phyloP scores from a whole-genome alignment of 2,329 filamentous ascomycete species.

The Aspergillus ustus region DNA sequence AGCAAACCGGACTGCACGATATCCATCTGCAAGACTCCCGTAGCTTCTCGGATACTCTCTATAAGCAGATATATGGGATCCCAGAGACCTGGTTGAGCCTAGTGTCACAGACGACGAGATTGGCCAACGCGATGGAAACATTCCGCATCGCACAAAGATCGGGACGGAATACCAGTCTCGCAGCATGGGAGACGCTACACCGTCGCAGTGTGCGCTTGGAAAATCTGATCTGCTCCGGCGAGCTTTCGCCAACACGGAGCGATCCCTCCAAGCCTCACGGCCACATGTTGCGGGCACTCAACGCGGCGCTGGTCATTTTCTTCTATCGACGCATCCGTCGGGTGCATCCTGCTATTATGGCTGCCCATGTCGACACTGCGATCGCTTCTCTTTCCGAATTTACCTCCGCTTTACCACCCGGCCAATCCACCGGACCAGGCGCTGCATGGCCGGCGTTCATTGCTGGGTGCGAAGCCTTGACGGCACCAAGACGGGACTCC shows the following conservation, averaged over 20 bases:
- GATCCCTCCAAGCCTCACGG: slow-evolving; percentile 27
- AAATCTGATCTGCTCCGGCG: slow-evolving; percentile 41
- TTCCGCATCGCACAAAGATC: slow-evolving; percentile 27
- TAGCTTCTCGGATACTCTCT: slow-evolving; percentile 40
- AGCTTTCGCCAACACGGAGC: slow-evolving; percentile 22
- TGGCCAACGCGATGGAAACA: slow-evolving; percentile 45
- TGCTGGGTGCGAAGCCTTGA: slow-evolving; percentile 46
- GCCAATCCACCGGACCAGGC: slow-evolving; percentile 27
- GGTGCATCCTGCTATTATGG: slow-evolving; percentile 44
- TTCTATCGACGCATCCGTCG: slow-evolving; percentile 49
- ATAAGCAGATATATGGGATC: slow-evolving; percentile 49
- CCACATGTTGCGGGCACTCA: slow-evolving; percentile 46
- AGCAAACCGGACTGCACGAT: slow-evolving; percentile 37
- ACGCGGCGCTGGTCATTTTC: slow-evolving; percentile 46
- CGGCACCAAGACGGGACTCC: slow-evolving; percentile 24
- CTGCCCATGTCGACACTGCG: slow-evolving; percentile 43
- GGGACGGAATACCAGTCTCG: slow-evolving; percentile 20
- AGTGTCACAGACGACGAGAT: slow-evolving; percentile 49
- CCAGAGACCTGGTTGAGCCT: slow-evolving; percentile 51
- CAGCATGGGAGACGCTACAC: slow-evolving; percentile 35
- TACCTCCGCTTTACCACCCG: slow-evolving; percentile 28
- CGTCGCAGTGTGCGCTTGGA: slow-evolving; percentile 35
- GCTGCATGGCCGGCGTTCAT: slow-evolving; percentile 48
- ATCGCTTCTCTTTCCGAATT: slow-evolving; percentile 38
- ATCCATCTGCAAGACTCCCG: slow-evolving; percentile 47